A percentile compares a stretch with the other conserved stretches of the same genome.
Evolutionary conservation across 1,139 yeast genomes (phyloP).

Genomic region (Pichia sp.): DNA sequence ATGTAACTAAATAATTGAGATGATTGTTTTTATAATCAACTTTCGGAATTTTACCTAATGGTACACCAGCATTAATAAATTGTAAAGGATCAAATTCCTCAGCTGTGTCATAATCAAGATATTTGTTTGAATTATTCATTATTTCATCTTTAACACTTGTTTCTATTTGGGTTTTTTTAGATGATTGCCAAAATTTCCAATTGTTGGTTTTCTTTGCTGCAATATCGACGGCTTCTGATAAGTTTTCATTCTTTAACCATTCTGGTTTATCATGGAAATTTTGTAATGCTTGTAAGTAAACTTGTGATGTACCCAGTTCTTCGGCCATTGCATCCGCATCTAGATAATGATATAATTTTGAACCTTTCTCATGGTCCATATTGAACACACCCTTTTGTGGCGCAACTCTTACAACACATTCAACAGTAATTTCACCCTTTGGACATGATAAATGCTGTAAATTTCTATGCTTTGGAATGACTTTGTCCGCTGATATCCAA

Average conservation of each 20-base stretch:
- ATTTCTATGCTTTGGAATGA: constrained; percentile 57
- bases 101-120: constrained; percentile 18
- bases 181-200: constrained; percentile 15
- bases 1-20: constrained; percentile 83
- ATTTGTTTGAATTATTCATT: background rate
- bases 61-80: constrained; percentile 76
- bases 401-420: constrained; percentile 66
- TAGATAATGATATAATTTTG: constrained; percentile 45
- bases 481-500: constrained; percentile 75
- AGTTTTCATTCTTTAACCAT: constrained; percentile 31
- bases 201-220: constrained; percentile 1
- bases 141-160: background rate
- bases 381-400: constrained; percentile 68
- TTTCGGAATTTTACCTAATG: constrained; percentile 75
- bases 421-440: constrained; percentile 63
- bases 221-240: constrained; percentile 20
- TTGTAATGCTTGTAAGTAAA: constrained; percentile 70
- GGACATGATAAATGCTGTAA: constrained; percentile 66
- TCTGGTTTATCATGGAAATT: constrained; percentile 59
- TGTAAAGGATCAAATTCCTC: constrained; percentile 37
- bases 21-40: constrained; percentile 84
- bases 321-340: constrained; percentile 79
- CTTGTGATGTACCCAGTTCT: constrained; percentile 59
- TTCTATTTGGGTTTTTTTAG: background rate
- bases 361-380: constrained; percentile 61